These are phyloP conservation scores for Adansonia digitata DNA, from an alignment of 345 rosid genomes.

Conservation along the genomic window DNA sequence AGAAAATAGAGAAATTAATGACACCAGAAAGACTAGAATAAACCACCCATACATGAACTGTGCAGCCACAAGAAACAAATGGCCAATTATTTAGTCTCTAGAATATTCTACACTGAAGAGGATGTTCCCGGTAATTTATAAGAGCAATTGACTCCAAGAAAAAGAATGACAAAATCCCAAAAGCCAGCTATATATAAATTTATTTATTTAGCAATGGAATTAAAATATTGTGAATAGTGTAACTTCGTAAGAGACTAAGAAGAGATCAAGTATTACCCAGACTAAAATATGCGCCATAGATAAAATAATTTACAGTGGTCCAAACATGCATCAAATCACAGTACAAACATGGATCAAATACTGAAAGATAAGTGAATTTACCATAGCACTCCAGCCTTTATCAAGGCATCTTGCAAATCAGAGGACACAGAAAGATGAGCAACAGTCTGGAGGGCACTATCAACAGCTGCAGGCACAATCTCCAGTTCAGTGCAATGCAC, in stretches of 20 bases:
- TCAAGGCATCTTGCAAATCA: slow-evolving; percentile 73
- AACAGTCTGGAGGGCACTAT: slow-evolving; percentile 87
- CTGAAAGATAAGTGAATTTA: slow-evolving; percentile 26
- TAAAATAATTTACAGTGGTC: background rate
- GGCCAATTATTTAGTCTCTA: background rate
- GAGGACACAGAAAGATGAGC: slow-evolving; percentile 78
- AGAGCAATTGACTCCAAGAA: background rate
- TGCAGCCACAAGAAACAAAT: background rate
- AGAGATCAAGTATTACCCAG: background rate
- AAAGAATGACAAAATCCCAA: background rate
- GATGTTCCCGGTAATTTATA: background rate
- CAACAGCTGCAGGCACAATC: slow-evolving; percentile 84
- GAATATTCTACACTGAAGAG: background rate
- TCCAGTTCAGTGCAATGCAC: slow-evolving; percentile 97
- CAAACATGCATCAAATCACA: slow-evolving; percentile 1
- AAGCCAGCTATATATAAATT: background rate
- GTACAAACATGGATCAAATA: background rate
- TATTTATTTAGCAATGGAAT: background rate
- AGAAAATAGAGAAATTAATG: background rate
- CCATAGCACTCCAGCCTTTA: slow-evolving; percentile 95
- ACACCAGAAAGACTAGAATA: background rate
- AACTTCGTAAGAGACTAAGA: background rate
- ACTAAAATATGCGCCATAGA: background rate
- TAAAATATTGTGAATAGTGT: background rate
- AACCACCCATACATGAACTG: background rate